These are phyloP conservation scores for Amanita thiersii DNA, from an alignment of 768 basidiomycete species.

Conservation along the genomic window DNA sequence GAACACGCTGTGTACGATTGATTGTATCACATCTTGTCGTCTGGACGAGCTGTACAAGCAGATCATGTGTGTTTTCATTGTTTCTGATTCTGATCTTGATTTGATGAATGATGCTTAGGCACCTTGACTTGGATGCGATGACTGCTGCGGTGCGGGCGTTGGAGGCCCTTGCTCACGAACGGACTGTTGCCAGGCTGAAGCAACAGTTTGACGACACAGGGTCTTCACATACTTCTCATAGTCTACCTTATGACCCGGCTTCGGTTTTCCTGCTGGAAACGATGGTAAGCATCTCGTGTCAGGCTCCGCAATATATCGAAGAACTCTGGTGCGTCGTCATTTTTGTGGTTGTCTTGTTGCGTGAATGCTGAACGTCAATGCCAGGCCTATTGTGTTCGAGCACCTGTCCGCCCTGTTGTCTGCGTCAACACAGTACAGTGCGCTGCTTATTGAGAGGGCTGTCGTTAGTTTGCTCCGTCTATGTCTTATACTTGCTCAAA, in stretches of 20 bases:
- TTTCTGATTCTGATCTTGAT: constrained; percentile 3
- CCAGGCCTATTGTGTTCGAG: constrained; percentile 91
- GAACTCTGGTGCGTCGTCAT: constrained; percentile 70
- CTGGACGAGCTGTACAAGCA: constrained; percentile 92
- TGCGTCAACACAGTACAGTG: constrained; percentile 73
- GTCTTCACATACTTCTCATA: constrained; percentile 31
- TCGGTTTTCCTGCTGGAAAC: constrained; percentile 92
- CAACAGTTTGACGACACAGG: constrained; percentile 57
- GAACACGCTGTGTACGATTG: constrained; percentile 89
- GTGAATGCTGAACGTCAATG: constrained; percentile 3
- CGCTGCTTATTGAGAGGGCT: constrained; percentile 88
- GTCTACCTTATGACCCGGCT: constrained; percentile 89
- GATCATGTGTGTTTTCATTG: constrained; percentile 60
- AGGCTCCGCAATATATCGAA: constrained; percentile 69
- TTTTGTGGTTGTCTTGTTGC: not conserved
- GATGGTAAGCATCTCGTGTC: constrained; percentile 84
- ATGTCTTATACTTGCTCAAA: constrained; percentile 74
- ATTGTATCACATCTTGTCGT: constrained; percentile 89
- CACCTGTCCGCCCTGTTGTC: constrained; percentile 80
- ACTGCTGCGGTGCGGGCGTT: constrained; percentile 81
- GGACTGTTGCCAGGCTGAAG: constrained; percentile 74
- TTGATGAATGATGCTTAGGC: constrained; percentile 31
- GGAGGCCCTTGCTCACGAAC: constrained; percentile 83
- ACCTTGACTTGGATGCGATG: constrained; percentile 71
- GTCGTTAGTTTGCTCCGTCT: constrained; percentile 83